Evolutionary conservation across 768 basidiomycete species (phyloP).

Genomic region (Lactarius vividus): DNA sequence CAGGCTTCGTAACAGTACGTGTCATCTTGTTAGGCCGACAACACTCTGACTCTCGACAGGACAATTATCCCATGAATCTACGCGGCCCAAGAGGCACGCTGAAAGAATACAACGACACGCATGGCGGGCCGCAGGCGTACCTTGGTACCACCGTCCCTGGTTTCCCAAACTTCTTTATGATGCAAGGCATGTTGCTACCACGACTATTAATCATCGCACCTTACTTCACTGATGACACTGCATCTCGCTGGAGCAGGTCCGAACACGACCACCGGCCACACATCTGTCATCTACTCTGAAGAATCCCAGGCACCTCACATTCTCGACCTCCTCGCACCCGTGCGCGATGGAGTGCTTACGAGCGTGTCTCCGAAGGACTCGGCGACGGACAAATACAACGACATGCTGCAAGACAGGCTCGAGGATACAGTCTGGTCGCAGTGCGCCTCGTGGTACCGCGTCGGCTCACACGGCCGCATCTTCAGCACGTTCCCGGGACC

Average conservation of each 20-base stretch:
- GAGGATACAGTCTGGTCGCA: slow-evolving; percentile 18
- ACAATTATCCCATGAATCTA: slow-evolving; percentile 18
- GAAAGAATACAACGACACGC: slow-evolving; percentile 44
- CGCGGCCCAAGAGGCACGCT: slow-evolving; percentile 35
- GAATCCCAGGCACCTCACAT: slow-evolving; percentile 16
- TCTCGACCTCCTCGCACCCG: slow-evolving; percentile 17
- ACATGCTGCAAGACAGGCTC: slow-evolving; percentile 14
- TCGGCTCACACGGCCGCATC: slow-evolving; percentile 14
- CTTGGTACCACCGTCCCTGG: slow-evolving; percentile 36
- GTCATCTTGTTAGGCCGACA: slow-evolving; percentile 3
- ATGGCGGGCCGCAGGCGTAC: slow-evolving; percentile 53
- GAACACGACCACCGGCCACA: slow-evolving; percentile 55
- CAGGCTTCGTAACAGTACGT: slow-evolving; percentile 50
- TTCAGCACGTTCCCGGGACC: slow-evolving; percentile 21
- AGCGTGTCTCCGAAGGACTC: slow-evolving; percentile 15
- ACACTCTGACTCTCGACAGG: slow-evolving; percentile 4
- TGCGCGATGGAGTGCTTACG: slow-evolving; percentile 12
- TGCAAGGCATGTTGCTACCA: slow-evolving; percentile 2
- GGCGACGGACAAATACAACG: slow-evolving; percentile 24
- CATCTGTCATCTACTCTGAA: slow-evolving; percentile 53
- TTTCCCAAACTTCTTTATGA: slow-evolving; percentile 27
- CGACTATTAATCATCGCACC: background rate
- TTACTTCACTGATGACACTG: background rate
- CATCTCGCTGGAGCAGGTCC: slow-evolving; percentile 37
- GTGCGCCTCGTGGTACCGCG: slow-evolving; percentile 26